Evolutionary conservation across 768 basidiomycete genomes (phyloP).

Genomic region (Lentinula boryana): DNA sequence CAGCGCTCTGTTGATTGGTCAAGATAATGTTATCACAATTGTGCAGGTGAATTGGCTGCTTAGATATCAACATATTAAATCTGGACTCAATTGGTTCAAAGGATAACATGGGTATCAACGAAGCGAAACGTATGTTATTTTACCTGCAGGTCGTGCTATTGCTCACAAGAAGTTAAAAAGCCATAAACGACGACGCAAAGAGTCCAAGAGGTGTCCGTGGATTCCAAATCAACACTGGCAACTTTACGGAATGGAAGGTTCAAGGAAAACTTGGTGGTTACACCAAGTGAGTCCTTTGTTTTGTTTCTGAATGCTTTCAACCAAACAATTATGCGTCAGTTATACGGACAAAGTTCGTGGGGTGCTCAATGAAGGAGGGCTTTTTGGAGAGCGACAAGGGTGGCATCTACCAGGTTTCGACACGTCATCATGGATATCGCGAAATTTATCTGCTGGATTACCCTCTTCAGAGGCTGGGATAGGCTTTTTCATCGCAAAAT

Average conservation of each 20-base stretch:
- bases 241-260: slow-evolving; percentile 61
- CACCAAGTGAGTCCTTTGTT: slow-evolving; percentile 34
- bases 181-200: slow-evolving; percentile 49
- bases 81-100: slow-evolving; percentile 16
- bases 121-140: slow-evolving; percentile 38
- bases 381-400: slow-evolving; percentile 63
- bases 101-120: slow-evolving; percentile 80
- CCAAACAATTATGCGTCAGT: slow-evolving; percentile 26
- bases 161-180: slow-evolving; percentile 14
- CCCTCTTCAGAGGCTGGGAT: slow-evolving; percentile 57
- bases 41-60: slow-evolving; percentile 46
- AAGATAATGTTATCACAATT: slow-evolving; percentile 74
- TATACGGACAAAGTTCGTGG: slow-evolving; percentile 71
- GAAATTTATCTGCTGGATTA: slow-evolving; percentile 54
- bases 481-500: slow-evolving; percentile 78
- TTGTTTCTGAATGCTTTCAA: neutral
- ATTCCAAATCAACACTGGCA: slow-evolving; percentile 59
- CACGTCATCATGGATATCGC: slow-evolving; percentile 50
- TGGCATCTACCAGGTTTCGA: slow-evolving; percentile 76
- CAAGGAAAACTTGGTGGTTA: slow-evolving; percentile 78
- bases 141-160: neutral
- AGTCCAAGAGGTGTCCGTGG: slow-evolving; percentile 77
- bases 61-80: neutral
- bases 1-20: slow-evolving; percentile 40
- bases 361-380: slow-evolving; percentile 67